Evolutionary conservation across 2,329 filamentous ascomycete species (phyloP).

Genomic region (Botryotinia calthae): DNA sequence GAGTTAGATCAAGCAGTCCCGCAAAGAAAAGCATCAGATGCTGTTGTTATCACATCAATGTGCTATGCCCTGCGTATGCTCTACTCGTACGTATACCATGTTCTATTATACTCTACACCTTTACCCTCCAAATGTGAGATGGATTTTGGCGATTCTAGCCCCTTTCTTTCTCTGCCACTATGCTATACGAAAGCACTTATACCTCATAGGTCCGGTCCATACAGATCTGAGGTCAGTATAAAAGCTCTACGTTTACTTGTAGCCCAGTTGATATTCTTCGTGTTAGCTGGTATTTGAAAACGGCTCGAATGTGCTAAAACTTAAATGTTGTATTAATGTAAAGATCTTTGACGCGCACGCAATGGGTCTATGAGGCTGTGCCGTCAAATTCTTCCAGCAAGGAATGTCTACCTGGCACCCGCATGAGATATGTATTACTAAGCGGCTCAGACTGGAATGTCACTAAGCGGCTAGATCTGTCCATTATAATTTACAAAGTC

Average conservation of each 20-base stretch:
- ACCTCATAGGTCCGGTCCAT: background rate
- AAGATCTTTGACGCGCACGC: constrained; percentile 16
- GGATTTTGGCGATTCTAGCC: background rate
- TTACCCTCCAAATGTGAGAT: background rate
- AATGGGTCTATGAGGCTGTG: constrained; percentile 19
- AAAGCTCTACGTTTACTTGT: background rate
- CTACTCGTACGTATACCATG: background rate
- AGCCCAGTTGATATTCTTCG: background rate
- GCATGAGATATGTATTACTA: background rate
- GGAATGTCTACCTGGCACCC: background rate
- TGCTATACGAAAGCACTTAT: background rate
- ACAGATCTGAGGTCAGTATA: background rate
- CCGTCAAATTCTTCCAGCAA: constrained; percentile 10
- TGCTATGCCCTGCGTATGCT: too few species aligned
- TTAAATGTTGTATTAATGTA: background rate
- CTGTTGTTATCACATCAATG: background rate
- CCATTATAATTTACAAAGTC: background rate
- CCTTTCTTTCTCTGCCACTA: background rate
- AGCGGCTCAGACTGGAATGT: background rate
- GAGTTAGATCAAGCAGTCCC: background rate
- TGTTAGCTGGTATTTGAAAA: background rate
- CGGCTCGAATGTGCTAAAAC: background rate
- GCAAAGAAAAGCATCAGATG: background rate
- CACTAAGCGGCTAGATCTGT: background rate
- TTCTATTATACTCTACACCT: background rate